Evolutionary conservation across 495 filamentous ascomycete species (phyloP), one percentile per base, ranked within the genome.

Genomic region (Jackrogersella multiformis): DNA sequence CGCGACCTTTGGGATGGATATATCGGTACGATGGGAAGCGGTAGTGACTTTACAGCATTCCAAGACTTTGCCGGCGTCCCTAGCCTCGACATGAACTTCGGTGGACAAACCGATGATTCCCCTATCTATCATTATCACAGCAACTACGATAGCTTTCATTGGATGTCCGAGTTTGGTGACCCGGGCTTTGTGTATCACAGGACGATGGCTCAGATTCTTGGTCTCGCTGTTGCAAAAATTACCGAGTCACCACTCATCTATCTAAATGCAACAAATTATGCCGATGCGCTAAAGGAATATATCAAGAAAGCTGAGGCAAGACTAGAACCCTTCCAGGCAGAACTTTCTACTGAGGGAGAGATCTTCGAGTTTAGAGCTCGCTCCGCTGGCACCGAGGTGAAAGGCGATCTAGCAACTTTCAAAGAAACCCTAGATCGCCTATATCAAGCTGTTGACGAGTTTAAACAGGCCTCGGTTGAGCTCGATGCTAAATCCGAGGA

Each of bases 131-230:
- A 95, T 13, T 93, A 93, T 68, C 90, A 96, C 77, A 93, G 89
- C 75, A 98, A 96, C 81, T 97, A 96, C 78, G 96, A 98, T 76
- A 92, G 87, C 62, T 94, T 87, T 71, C 85, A 94, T 68, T 97
- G 93, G 92, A 94, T 97, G 90, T 77, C 84, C 16, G 85, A 84
- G 28, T 92, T 86, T 74, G 91, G 90, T 7, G 95, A 99, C 76
- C 91, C 93, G 0, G 89, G 86, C 18, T 97, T 97, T 72, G 76
- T 81, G 12, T 94, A 96, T 71, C 95, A 98, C 79, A 86, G 84
- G 57, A 77, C 88, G 7, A 86, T 97, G 68, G 91, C 92, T 4
- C 88, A 96, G 70, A 78, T 98, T 54, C 88, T 91, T 79, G 89
- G 86, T 1, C 78, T 99, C 8, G 80, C 96, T 5, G 82, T 93